Evolutionary conservation across 1,139 yeast genomes (phyloP), one percentile per base, ranked within the genome.

Genomic region (Suhomyces terraborum): DNA sequence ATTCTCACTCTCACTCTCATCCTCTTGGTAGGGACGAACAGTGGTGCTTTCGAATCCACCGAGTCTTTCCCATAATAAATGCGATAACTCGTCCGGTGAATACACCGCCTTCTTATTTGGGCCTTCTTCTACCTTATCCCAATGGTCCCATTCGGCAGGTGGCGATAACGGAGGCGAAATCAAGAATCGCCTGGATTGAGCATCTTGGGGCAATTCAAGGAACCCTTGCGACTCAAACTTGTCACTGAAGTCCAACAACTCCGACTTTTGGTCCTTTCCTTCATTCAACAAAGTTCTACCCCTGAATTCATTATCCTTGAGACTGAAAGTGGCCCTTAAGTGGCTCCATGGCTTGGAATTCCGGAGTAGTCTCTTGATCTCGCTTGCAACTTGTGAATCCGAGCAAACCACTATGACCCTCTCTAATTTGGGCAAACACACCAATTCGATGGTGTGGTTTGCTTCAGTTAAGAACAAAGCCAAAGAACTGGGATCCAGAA

Each of bases 111-210:
- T 58, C 34, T 58, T 53, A 43, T 67, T 66, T 1, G 78, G 78
- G 0, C 73, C 72, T 14, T 70, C 77, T 49, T 73, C 78, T 0
- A 59, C 66, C 40, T 56, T 66, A 40, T 65, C 66, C 71, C 73
- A 73, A 45, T 69, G 68, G 48, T 71, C 66, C 78, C 78, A 73
- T 38, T 68, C 78, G 0, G 69, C 56, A 2, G 72, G 76, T 1
- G 78, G 78, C 7, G 75, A 69, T n/a, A 66, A 50, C 5, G 78
- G 78, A 1, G 78, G 78, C 19, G 75, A 69, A 20, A 73, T 73
- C 38, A 73, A 66, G 42, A 72, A 73, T 21, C 77, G 49, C 36
- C 65, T 58, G 36, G 67, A 61, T 8, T 67, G 70, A 13, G 54
- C 59, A 37, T 73, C 76, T 53, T 64, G 64, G 2, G 78, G 78